phyloP scores from a whole-genome alignment of 2,329 filamentous ascomycete genomes.

The Tolypocladium pustulatum region DNA sequence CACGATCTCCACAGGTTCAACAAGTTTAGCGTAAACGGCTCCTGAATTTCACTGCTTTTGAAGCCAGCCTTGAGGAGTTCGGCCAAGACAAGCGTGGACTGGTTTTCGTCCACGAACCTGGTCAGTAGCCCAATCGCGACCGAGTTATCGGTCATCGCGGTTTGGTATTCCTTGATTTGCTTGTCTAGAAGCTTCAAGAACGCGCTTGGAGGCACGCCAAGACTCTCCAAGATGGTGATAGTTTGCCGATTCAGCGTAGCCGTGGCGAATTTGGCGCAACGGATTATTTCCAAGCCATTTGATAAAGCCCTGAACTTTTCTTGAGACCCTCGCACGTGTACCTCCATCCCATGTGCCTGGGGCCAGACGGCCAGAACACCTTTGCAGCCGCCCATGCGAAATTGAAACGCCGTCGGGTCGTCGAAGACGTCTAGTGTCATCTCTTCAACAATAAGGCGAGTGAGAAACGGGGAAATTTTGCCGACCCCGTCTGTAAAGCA shows the following conservation, averaged over 20 bases:
- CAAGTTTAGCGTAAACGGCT: constrained; percentile 75
- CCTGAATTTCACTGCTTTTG: constrained; percentile 45
- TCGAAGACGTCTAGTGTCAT: constrained; percentile 48
- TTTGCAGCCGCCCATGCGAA: constrained; percentile 86
- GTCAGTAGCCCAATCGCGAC: constrained; percentile 59
- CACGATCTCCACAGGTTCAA: constrained; percentile 79
- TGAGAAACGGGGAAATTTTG: constrained; percentile 74
- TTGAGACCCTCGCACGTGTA: constrained; percentile 76
- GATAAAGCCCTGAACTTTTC: constrained; percentile 70
- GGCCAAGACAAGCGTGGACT: constrained; percentile 64
- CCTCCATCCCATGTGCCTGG: constrained; percentile 51
- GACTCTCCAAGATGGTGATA: constrained; percentile 70
- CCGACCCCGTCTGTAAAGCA: constrained; percentile 90
- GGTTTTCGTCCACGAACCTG: constrained; percentile 75
- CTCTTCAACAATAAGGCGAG: constrained; percentile 61
- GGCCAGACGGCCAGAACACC: constrained; percentile 74
- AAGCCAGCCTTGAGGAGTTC: constrained; percentile 74
- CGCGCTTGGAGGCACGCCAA: constrained; percentile 58
- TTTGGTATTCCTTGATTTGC: constrained; percentile 59
- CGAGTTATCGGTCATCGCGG: constrained; percentile 54
- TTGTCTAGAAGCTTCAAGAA: constrained; percentile 58
- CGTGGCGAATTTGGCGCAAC: constrained; percentile 63
- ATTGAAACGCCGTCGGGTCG: constrained; percentile 77
- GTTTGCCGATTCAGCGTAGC: constrained; percentile 85
- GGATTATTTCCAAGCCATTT: constrained; percentile 74